Conservation (phyloP, 2,329 filamentous ascomycete genomes). For the Sporothrix protearum region DNA sequence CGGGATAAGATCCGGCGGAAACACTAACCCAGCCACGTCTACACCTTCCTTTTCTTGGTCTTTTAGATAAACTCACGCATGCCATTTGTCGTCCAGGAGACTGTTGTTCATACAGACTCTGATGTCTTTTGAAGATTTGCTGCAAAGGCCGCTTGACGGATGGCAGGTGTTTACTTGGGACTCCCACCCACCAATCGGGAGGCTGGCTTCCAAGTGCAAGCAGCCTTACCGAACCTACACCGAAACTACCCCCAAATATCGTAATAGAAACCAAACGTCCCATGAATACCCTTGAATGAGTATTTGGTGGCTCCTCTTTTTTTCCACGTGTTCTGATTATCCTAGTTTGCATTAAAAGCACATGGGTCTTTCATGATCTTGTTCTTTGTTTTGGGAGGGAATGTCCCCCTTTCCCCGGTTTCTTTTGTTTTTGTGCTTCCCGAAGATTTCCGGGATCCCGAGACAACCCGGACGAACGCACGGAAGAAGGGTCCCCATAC, state of each 20-base stretch:
- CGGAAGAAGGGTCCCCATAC: neutral
- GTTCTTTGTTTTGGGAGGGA: neutral
- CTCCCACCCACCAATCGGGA: neutral
- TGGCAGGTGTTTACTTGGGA: neutral
- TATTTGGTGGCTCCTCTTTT: neutral
- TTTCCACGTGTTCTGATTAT: neutral
- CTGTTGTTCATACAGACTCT: neutral
- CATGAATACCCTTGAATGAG: neutral
- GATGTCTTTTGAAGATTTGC: neutral
- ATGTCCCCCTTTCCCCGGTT: conserved; percentile 6
- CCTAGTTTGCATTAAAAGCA: neutral
- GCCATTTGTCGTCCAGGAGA: neutral
- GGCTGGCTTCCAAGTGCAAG: neutral
- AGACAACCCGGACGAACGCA: conserved; percentile 19
- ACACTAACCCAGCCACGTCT: too few relatives aligned
- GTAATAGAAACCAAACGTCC: neutral
- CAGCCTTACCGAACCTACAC: conserved; percentile 9
- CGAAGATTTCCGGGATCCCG: conserved; percentile 18
- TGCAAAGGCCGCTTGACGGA: neutral
- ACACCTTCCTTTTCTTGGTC: too few relatives aligned
- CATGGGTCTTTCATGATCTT: neutral
- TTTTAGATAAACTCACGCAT: too few relatives aligned
- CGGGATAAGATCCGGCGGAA: too few relatives aligned
- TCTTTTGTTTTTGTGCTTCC: neutral
- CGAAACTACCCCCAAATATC: neutral